Evolutionary conservation across 2,329 filamentous ascomycete species (phyloP), one percentile per base, ranked within the genome.

Genomic region (Madurella fahalii): DNA sequence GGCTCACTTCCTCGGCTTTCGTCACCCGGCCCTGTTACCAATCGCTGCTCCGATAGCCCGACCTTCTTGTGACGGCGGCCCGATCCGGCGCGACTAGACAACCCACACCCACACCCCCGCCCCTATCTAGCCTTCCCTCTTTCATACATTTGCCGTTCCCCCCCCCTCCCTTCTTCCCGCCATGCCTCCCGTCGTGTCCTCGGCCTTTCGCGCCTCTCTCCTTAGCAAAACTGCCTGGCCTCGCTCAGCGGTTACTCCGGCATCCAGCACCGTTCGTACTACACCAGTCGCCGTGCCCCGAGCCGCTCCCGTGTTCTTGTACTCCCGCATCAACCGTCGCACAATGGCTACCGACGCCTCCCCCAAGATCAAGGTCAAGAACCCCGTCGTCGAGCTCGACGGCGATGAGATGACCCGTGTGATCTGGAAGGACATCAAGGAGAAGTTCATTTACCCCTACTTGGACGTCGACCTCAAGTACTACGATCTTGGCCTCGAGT

Each of bases 341-440:
- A 79, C 73, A 66, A 84, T 86, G 82, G 77, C 80, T 54, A 68
- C 69, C 58, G 56, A 54, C 52, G 59, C 52, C 58, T 73, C 80
- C 65, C 78, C 82, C 69, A 99, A 97, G 87, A 97, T 97, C 83
- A 94, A 95, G 84, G 94, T 99, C 80, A 92, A 95, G 85, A 97
- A 96, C 77, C 94, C 94, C 63, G 86, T 99, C 72, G 94, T 99
- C 73, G 94, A 97, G 80, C 84, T 97, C 68, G 93, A 97, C 72
- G 93, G 93, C 69, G 84, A 87, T 67, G 84, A 91, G 86, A 97
- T 97, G 94, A 99, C 94, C 67, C 83, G 94, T 68, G 92, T 99
- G 73, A 99, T 99, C 80, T 99, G 94, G 94, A 81, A 96, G 79
- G 86, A 89, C 74, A 99, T 99, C 83, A 96, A 96, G 83, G 89